Percentiles rank a stretch among this genome's conserved stretches.
These are phyloP conservation scores for Selaginella moellendorffii DNA, from an alignment of 75 land plant species.

Conservation along the genomic window DNA sequence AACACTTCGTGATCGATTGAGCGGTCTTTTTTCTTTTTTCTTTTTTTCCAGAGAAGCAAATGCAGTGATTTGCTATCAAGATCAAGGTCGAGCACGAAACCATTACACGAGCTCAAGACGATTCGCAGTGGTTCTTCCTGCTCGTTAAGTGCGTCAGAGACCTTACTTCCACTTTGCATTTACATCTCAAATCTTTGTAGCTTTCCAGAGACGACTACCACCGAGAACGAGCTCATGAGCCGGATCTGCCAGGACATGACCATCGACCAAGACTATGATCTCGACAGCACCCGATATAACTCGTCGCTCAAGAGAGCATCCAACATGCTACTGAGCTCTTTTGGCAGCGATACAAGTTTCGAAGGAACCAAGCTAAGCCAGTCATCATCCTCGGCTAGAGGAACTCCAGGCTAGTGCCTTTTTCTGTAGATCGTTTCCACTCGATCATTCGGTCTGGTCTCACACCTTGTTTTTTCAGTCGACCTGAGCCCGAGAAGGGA, in stretches of 20 bases:
- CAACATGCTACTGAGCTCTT: background rate
- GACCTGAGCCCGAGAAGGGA: no score
- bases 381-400: background rate
- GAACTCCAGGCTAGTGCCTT: background rate
- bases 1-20: no score
- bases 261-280: background rate
- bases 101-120: background rate
- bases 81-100: background rate
- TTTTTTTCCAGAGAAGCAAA: background rate
- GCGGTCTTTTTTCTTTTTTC: no score
- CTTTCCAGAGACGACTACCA: background rate
- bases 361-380: background rate
- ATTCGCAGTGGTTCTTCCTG: background rate
- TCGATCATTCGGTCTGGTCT: no score
- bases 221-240: background rate
- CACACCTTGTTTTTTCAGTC: no score
- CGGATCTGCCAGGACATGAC: no score
- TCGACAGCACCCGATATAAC: background rate
- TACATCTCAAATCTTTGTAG: background rate
- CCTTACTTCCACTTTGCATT: background rate
- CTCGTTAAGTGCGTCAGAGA: background rate
- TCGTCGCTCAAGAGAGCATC: background rate
- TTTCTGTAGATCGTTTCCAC: no score
- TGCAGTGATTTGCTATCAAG: background rate
- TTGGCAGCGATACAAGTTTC: background rate